phyloP scores from a whole-genome alignment of 768 basidiomycete genomes.

The Pleurotus sapidus region DNA sequence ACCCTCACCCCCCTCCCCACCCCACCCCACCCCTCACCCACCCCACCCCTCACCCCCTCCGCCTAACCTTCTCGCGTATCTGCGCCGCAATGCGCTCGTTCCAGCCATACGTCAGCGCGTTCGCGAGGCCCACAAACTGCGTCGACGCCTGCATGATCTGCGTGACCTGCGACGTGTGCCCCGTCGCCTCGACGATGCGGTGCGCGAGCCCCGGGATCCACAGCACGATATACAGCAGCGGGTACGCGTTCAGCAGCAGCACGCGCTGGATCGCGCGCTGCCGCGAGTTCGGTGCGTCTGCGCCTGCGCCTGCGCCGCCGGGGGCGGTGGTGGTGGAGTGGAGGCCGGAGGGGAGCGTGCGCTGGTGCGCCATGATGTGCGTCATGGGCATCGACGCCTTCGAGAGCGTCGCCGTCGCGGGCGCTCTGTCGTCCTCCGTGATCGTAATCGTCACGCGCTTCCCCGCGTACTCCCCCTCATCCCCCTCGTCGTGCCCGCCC shows the following conservation, averaged over 20 bases:
- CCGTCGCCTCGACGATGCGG: constrained; percentile 12
- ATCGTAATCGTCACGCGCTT: constrained; percentile 1
- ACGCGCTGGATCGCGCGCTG: constrained; percentile 7
- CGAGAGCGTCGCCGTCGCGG: background rate
- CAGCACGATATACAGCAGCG: constrained; percentile 12
- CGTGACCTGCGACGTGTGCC: constrained; percentile 3
- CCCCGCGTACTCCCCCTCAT: background rate
- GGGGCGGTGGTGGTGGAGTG: background rate
- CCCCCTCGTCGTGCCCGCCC: background rate
- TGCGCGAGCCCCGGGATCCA: constrained; percentile 16
- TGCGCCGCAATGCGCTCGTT: constrained; percentile 11
- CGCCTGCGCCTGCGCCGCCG: background rate
- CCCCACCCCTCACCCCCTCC: background rate
- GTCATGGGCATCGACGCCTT: background rate
- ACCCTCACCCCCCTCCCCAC: too few species aligned
- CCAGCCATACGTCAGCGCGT: constrained; percentile 14
- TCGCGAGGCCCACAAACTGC: constrained; percentile 12
- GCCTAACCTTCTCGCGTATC: constrained; percentile 3
- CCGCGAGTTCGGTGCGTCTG: background rate
- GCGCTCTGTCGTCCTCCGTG: background rate
- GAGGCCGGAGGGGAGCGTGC: background rate
- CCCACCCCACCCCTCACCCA: background rate
- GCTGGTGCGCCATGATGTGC: constrained; percentile 5
- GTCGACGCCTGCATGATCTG: constrained; percentile 13
- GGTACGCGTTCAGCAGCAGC: constrained; percentile 14